phyloP scores from a whole-genome alignment of 2,329 filamentous ascomycete genomes.

The Apiospora pterosperma region DNA sequence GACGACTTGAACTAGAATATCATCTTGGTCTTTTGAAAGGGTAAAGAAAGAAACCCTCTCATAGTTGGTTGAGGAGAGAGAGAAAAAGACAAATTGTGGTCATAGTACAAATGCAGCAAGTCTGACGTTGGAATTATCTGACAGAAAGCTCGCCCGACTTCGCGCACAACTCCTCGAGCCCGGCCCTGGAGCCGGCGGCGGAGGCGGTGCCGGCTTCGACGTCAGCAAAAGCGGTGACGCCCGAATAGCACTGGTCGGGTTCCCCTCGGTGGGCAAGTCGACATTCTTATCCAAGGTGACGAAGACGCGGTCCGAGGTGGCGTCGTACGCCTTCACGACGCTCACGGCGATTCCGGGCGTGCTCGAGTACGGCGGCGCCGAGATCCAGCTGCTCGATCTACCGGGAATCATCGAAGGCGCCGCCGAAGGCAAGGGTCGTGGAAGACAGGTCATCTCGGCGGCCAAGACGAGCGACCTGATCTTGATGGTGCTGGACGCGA shows the following conservation, averaged over 20 bases:
- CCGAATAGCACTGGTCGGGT: constrained; percentile 95
- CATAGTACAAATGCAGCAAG: not conserved
- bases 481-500: constrained; percentile 94
- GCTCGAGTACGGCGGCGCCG: constrained; percentile 93
- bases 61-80: not conserved
- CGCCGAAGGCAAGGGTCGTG: constrained; percentile 90
- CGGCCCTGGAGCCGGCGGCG: constrained; percentile 70
- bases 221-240: constrained; percentile 97
- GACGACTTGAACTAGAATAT: constrained; percentile 64
- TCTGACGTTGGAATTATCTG: not conserved
- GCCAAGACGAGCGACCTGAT: constrained; percentile 98
- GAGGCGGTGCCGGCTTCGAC: constrained; percentile 81
- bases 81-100: not conserved
- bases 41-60: constrained; percentile 41
- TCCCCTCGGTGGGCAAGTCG: constrained; percentile 97
- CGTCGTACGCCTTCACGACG: constrained; percentile 95
- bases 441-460: constrained; percentile 93
- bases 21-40: constrained; percentile 97
- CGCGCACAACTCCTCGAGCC: constrained; percentile 94
- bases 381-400: constrained; percentile 96
- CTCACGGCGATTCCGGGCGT: constrained; percentile 96
- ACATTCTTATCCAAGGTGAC: constrained; percentile 99
- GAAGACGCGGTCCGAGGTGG: constrained; percentile 94
- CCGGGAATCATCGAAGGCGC: constrained; percentile 98
- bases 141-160: constrained; percentile 89